These are phyloP conservation scores for Fusarium verticillioides DNA, from an alignment of 2,329 filamentous ascomycete genomes.

Conservation along the genomic window DNA sequence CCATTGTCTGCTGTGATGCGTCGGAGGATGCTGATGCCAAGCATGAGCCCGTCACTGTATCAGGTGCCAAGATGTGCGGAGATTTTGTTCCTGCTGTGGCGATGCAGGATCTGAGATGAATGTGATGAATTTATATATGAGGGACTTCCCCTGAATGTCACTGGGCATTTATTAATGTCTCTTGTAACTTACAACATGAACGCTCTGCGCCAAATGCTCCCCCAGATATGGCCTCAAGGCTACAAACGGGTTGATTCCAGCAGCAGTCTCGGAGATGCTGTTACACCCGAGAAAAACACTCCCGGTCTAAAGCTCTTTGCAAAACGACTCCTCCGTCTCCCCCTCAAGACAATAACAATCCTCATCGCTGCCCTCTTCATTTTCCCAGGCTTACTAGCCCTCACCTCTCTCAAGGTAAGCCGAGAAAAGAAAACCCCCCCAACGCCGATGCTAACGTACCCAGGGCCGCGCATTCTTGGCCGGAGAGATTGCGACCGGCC, in stretches of 20 bases:
- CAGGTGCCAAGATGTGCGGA: background rate
- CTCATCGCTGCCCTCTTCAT: background rate
- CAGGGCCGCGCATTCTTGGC: background rate
- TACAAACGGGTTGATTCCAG: background rate
- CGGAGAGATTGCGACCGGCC: background rate
- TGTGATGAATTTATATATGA: background rate
- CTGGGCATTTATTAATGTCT: too few species aligned
- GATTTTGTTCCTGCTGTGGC: background rate
- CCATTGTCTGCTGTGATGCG: accelerated
- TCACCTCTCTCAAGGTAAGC: background rate
- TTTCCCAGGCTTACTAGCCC: background rate
- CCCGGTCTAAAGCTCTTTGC: accelerated
- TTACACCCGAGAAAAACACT: background rate
- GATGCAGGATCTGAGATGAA: accelerated
- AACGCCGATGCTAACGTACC: background rate
- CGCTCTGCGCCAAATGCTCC: background rate
- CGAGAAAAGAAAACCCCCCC: background rate
- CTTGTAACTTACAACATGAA: background rate
- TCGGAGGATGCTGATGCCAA: background rate
- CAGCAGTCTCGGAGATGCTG: background rate
- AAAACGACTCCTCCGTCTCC: background rate
- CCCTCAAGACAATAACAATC: background rate
- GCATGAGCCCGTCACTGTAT: background rate
- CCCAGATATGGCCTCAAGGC: background rate
- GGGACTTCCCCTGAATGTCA: too few species aligned